Base-by-base conservation (phyloP, 2,329 filamentous ascomycete species). In the Phyllosticta ampelicida region DNA sequence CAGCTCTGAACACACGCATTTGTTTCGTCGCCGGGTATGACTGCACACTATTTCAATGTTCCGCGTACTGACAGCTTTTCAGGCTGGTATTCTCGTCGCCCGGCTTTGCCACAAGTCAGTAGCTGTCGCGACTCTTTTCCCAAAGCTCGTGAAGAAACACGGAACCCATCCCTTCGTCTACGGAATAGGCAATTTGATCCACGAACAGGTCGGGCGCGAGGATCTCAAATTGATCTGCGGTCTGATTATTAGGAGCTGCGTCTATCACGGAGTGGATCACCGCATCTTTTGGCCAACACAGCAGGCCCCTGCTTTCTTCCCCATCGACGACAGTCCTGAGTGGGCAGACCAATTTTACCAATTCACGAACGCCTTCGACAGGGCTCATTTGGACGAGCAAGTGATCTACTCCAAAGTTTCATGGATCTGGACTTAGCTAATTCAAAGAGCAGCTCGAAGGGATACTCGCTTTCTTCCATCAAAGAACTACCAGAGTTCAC, bases 161-260 rank as follows among this genome's bases (percentile, higher is more conserved):
- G 36, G 13, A n/a, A 1, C n/a, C 6, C 36, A 18, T n/a, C 16
- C 23, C 23, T 16, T 44, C 13, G 36, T 55, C 20, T 28, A 18
- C 20, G 57, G 53, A 9, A 53, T 72, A 18, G 70, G 70, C 19
- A 51, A 64, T 0, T 54, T 69, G 29, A 62, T 72, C 3, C 61
- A 69, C 9, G 58, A 61, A 16, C 44, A 21, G 3, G 54, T 58
- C 1, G 66, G 68, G 55, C 55, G 48, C 6, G 70, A 71, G 59
- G 67, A 70, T 55, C 65, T 62, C 13, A 69, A 63, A 18, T 63
- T 72, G 9, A 55, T 72, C 5, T 66, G 68, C 5, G 69, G 67
- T 8, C 57, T 69, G 11, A 61, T 70, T 29, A 65, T 72, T 36
- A 65, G 65, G 28, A 59, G 66, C 53, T 65, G 64, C 10, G 36